Evolutionary conservation across 139 green algal species (phyloP).

Genomic region (Yamagishiella unicocca): DNA sequence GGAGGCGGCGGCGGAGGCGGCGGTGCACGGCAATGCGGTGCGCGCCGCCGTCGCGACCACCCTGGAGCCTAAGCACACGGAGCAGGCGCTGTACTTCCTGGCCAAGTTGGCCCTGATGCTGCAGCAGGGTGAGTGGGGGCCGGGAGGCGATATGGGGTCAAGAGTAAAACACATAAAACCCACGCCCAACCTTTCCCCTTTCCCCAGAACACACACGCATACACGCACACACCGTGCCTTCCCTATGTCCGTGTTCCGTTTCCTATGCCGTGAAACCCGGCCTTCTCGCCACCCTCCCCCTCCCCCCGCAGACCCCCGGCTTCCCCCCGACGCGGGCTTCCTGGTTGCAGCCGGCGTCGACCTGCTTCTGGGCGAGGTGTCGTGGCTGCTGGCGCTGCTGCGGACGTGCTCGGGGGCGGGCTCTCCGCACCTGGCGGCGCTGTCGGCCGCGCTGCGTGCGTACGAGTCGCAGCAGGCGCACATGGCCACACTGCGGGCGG

Average conservation of each 20-base stretch:
- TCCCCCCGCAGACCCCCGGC: background rate
- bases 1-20: slow-evolving; percentile 1
- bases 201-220: background rate
- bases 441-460: slow-evolving; percentile 38
- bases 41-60: slow-evolving; percentile 20
- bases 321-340: slow-evolving; percentile 50
- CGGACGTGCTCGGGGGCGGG: background rate
- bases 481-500: background rate
- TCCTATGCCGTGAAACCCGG: background rate
- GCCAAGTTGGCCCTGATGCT: slow-evolving; percentile 20
- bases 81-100: slow-evolving; percentile 40
- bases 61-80: slow-evolving; percentile 38
- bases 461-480: slow-evolving; percentile 40
- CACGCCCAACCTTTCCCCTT: background rate
- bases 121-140: slow-evolving; percentile 26
- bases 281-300: background rate
- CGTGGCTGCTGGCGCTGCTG: slow-evolving; percentile 56
- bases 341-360: slow-evolving; percentile 42
- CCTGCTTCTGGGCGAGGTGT: slow-evolving; percentile 53
- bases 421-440: slow-evolving; percentile 46
- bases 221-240: background rate
- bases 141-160: background rate
- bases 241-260: background rate
- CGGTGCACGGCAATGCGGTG: slow-evolving; percentile 36
- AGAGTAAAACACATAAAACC: background rate